Base-by-base conservation (phyloP, 352 stramenopile genomes). In the Phytophthora syringae region DNA sequence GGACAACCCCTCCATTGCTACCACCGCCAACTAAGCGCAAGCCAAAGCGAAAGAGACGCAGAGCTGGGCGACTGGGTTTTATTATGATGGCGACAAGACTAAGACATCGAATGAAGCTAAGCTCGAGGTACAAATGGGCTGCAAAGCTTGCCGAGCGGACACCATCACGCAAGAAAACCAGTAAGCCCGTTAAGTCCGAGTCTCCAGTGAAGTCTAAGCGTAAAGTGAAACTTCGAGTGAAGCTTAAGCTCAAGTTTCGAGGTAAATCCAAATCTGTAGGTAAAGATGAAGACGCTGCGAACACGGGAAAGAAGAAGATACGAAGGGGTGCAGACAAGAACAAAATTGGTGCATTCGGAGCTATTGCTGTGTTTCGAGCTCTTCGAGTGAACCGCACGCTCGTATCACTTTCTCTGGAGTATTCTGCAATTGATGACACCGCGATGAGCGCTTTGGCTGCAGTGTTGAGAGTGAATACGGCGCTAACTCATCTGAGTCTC, bases 401-500 rank as follows among this genome's bases (percentile, higher is more conserved):
- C 1, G 21, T 77, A 13, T 80, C 77, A 7, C 69, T 95, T 15
- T 57, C 71, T 7, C 70, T 93, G 7, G 69, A 89, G 7, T 59
- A 86, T 39, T 66, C 67, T 11, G 72, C 68, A 0, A 71, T 94
- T 5, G 64, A 74, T 7, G 88, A 95, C 48, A 34, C 69, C 12
- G 72, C 73, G 1, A 83, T 85, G 64, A 72, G 61, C 30, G 76
- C 86, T 30, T 55, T 95, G 0, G 81, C 79, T n/a, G 84, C 81
- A 18, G 80, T 79, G 70, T 42, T 94, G 2, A 72, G 72, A 11
- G 60, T 65, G 6, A 95, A 95, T 62, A 74, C 59, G 18, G 77
- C 79, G 18, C 68, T 95, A 7, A 87, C 80, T 1, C 67, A 76
- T 24, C 51, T 95, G 12, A 77, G 77, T 43, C 66, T 94, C 10